Percentiles rank a stretch among this genome's conserved stretches.
Evolutionary conservation across 75 land plant species (phyloP).

Genomic region (Picea sitchensis): DNA sequence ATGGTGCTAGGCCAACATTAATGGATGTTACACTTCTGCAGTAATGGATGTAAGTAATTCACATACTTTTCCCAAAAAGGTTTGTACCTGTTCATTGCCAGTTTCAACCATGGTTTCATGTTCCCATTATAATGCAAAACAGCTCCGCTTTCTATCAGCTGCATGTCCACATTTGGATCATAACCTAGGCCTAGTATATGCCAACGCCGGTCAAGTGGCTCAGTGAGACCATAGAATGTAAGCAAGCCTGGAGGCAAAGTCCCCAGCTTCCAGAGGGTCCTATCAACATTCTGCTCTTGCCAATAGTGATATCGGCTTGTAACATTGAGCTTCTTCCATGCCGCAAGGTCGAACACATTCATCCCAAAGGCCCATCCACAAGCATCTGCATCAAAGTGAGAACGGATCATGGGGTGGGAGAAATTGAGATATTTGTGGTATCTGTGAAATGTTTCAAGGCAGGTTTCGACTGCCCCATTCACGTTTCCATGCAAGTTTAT

Average conservation of each 20-base stretch:
- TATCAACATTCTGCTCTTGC: conserved; percentile 73
- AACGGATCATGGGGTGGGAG: conserved; percentile 63
- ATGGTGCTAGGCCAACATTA: conserved; percentile 15
- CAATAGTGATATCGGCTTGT: conserved; percentile 86
- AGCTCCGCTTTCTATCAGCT: conserved; percentile 74
- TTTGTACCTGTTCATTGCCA: conserved; percentile 91
- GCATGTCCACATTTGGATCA: conserved; percentile 75
- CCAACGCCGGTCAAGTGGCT: conserved; percentile 89
- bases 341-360: conserved; percentile 85
- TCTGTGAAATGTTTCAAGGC: conserved; percentile 82
- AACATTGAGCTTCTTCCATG: conserved; percentile 77
- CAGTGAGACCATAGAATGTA: conserved; percentile 81
- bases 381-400: conserved; percentile 83
- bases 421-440: conserved; percentile 93
- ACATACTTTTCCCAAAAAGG: conserved; percentile 93
- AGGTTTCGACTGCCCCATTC: conserved; percentile 95
- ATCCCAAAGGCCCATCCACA: conserved; percentile 99
- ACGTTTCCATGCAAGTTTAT: conserved; percentile 88
- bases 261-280: conserved; percentile 78
- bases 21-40: conserved; percentile 82
- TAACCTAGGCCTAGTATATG: conserved; percentile 85
- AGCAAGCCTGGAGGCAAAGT: conserved; percentile 84
- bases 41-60: conserved; percentile 64
- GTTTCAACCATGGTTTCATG: conserved; percentile 96
- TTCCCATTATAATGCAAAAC: conserved; percentile 90